Evolutionary conservation across 768 basidiomycete species (phyloP), one percentile per base, ranked within the genome.

Genomic region (Rhizopogon sp.): DNA sequence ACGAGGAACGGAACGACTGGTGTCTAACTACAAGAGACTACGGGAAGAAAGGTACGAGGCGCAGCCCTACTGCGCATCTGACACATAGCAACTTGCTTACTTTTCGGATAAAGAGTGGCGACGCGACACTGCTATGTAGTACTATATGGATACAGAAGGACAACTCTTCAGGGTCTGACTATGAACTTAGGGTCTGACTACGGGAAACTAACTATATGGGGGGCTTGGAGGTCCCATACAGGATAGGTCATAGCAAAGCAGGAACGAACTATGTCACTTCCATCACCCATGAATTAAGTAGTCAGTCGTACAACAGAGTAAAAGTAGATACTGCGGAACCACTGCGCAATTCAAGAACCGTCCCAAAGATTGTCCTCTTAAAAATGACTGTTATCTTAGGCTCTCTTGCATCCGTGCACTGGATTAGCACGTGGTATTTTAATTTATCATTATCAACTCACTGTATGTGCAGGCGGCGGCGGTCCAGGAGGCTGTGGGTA

Each of bases 401-500:
- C 5, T 45, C 47, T 33, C 25, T 43, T 47, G 25, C 55, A 14
- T 2, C 42, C 35, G 54, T 37, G 35, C 43, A 28, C 7, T 4
- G 29, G 53, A 44, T 33, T 16, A 39, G 7, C 5, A 39, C 31
- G 16, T 29, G 17, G 46, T 33, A 9, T 22, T 35, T 7, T 6
- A 16, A 33, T 50, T 44, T 16, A 2, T 3, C 33, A 13, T 2
- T 29, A 50, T 52, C 55, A 59, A 31, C 54, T 53, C 7, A 42
- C 43, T 20, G 46, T 46, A 28, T 54, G 55, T 16, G 58, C 43
- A 20, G 43, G 44, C 3, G 58, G 52, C 6, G 57, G 45, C 13
- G 28, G 22, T 16, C 46, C 25, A 25, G 60, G 55, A 17, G 44
- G 44, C 43, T 56, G 14, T 43, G 16, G 17, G 53, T 53, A 59